Conservation (phyloP, 352 stramenopile species). For the Globisporangium viniferum region DNA sequence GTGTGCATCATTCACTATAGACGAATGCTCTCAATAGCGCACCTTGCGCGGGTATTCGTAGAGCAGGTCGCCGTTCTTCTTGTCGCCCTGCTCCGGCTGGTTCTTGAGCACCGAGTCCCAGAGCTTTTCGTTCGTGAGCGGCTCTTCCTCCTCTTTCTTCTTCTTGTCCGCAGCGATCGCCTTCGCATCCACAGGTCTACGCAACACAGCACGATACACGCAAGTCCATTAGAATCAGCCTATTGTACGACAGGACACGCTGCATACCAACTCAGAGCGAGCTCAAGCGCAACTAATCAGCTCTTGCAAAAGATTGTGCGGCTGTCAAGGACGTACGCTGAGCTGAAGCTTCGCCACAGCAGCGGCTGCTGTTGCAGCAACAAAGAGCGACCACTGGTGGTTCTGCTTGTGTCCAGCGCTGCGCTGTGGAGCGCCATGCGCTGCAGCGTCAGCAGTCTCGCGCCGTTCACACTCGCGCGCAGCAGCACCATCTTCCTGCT, state of each 20-base stretch:
- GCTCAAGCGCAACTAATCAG: neutral
- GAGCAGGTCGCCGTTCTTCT: conserved; percentile 63
- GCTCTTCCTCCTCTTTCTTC: conserved; percentile 28
- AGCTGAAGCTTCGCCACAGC: conserved; percentile 32
- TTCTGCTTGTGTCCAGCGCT: neutral
- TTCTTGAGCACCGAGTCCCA: conserved; percentile 66
- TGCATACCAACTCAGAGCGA: neutral
- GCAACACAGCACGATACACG: neutral
- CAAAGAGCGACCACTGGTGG: neutral
- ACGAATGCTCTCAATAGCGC: neutral
- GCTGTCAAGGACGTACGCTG: conserved; percentile 24
- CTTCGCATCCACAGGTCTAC: conserved; percentile 4
- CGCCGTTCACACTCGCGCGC: conserved; percentile 1
- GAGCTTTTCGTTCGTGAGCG: conserved; percentile 66
- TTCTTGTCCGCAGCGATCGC: conserved; percentile 17
- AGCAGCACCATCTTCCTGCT: conserved; percentile 6
- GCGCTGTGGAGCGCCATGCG: conserved; percentile 8
- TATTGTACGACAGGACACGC: neutral
- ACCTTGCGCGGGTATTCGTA: conserved; percentile 87
- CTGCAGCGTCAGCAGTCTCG: conserved; percentile 14
- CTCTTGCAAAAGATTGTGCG: neutral
- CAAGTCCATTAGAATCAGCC: neutral
- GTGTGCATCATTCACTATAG: neutral
- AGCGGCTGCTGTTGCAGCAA: conserved; percentile 4
- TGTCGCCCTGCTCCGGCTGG: conserved; percentile 47